phyloP scores from a whole-genome alignment of 1,284 basidiomycete species.

The Trichosporon faecale region DNA sequence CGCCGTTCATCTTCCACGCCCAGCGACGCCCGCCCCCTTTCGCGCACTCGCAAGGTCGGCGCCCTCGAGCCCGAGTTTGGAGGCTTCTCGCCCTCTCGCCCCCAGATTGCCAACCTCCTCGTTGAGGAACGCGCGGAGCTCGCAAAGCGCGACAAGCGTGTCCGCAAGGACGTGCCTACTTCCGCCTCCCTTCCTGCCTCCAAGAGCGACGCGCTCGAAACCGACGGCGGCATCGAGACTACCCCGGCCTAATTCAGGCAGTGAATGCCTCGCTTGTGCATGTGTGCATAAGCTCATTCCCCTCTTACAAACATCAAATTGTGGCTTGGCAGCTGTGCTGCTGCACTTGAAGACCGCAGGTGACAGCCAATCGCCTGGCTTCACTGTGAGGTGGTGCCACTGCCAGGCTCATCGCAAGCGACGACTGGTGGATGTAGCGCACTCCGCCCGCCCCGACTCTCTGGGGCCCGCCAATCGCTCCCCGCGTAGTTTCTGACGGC shows the following conservation, averaged over 20 bases:
- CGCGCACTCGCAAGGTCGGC: background rate
- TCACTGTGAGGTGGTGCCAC: background rate
- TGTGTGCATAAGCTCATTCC: background rate
- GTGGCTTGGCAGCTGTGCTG: background rate
- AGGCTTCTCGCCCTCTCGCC: slow-evolving; percentile 22
- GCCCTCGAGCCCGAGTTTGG: slow-evolving; percentile 8
- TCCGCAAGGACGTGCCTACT: background rate
- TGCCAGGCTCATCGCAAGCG: background rate
- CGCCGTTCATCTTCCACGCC: background rate
- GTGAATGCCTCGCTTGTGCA: background rate
- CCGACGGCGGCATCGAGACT: background rate
- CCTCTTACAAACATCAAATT: background rate
- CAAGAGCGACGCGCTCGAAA: background rate
- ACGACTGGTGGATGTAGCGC: background rate
- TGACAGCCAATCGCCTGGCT: background rate
- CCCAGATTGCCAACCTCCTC: slow-evolving; percentile 18
- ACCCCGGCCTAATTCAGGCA: background rate
- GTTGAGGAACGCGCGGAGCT: background rate
- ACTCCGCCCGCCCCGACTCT: background rate
- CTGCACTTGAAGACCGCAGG: too few species aligned
- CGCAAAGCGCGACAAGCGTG: background rate
- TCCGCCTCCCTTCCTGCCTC: background rate
- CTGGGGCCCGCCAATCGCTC: background rate
- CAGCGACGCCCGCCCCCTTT: background rate
- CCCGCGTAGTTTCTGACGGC: background rate